Evolutionary conservation across 2,329 filamentous ascomycete species (phyloP).

Genomic region (Fusarium sambucinum): DNA sequence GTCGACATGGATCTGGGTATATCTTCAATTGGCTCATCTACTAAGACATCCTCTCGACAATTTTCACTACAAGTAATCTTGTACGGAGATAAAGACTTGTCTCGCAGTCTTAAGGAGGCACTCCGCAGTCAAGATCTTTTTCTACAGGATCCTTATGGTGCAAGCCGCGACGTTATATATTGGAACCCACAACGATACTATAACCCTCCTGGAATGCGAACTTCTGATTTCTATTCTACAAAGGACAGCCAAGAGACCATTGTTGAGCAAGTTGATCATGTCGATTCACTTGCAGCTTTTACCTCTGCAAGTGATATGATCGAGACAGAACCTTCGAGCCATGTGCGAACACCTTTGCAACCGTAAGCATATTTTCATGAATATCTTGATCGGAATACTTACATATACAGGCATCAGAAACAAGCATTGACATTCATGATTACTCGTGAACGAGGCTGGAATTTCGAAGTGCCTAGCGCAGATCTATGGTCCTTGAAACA

Average conservation of each 20-base stretch:
- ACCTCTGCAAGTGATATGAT: not conserved
- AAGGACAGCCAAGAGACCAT: not conserved
- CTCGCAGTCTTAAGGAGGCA: not conserved
- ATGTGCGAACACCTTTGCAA: not conserved
- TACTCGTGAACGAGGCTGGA: not conserved
- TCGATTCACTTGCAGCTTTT: not conserved
- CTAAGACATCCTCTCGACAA: not conserved
- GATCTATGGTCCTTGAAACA: not conserved
- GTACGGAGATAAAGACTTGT: not conserved
- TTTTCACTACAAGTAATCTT: not conserved
- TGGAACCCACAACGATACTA: not conserved
- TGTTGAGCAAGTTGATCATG: not conserved
- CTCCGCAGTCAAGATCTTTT: not conserved
- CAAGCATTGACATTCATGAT: not conserved
- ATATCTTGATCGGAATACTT: not conserved
- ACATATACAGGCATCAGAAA: constrained; percentile 4
- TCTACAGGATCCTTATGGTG: not conserved
- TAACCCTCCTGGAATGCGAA: not conserved
- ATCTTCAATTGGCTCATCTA: not conserved
- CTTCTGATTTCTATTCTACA: not conserved
- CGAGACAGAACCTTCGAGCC: not conserved
- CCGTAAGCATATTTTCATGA: not conserved
- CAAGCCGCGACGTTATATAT: not conserved
- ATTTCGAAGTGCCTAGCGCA: not conserved
- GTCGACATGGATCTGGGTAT: not conserved